Evolutionary conservation across 2,329 filamentous ascomycete species (phyloP), one percentile per base, ranked within the genome.

Genomic region (Sporothrix brunneoviolacea): DNA sequence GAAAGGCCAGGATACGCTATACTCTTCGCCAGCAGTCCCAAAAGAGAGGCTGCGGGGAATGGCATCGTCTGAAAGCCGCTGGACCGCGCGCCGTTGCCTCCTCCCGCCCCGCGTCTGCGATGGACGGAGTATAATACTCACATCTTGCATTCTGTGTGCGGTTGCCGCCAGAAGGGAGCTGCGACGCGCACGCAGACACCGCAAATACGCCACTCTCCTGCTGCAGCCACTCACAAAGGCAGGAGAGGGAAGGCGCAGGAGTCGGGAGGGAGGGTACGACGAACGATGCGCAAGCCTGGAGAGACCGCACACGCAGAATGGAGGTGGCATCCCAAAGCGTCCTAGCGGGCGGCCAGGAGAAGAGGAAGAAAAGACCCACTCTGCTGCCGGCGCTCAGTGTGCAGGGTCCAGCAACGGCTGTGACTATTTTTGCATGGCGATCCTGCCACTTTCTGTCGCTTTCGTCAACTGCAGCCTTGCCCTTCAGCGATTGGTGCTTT

Each of bases 211-310:
- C 43, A 46, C 43, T 32, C 18, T 28, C 24, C 33, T 13, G 35
- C 35, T 21, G 44, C 24, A 47, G 35, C 35, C 35, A 39, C 44
- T 47, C 43, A 39, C 22, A 32, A 16, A n/a, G 24, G 36, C 45
- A 22, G 45, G 36, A 48, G 36, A 38, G 47, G 37, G 47, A 19
- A 48, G 27, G 28, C 32, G 36, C 45, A 33, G 22, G n/a, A 36
- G 37, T 19, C 24, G n/a, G 30, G 8, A 37, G 28, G 33, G 28
- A 41, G 27, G 3, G 8, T n/a, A 37, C 8, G 32, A 30, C 7
- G 28, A 12, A 30, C 8, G 18, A 22, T 13, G 22, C 33, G 12
- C 24, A 32, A 37, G n/a, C n/a, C n/a, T n/a, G n/a, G 32, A 36
- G 13, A 21, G 15, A 28, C 24, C 5, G 24, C 24, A 28, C 24